These are phyloP conservation scores for Russula emetica DNA, from an alignment of 768 basidiomycete species.

Conservation along the genomic window DNA sequence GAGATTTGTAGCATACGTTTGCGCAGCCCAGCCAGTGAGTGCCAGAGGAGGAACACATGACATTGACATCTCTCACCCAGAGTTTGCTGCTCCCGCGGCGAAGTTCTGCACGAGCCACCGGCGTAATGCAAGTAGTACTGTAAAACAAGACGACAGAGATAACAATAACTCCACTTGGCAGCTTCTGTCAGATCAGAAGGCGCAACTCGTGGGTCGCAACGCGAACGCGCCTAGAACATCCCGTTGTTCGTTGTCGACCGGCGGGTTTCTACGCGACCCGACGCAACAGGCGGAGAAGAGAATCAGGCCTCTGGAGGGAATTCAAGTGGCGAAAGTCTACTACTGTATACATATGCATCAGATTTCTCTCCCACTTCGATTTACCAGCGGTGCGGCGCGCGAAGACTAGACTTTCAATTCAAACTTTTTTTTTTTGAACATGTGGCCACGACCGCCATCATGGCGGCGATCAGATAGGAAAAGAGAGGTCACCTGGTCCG, in stretches of 20 bases:
- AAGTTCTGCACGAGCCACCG: background rate
- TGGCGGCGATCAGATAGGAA: background rate
- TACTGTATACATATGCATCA: too few relatives aligned
- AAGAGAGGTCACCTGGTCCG: constrained; percentile 8
- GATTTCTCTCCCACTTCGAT: too few relatives aligned
- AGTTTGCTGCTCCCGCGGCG: too few relatives aligned
- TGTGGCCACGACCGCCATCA: background rate
- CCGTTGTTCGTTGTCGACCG: background rate
- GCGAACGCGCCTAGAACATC: too few relatives aligned
- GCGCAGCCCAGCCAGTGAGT: background rate
- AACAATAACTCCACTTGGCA: background rate
- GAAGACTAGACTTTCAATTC: too few relatives aligned
- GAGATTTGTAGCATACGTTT: background rate
- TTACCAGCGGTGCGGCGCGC: background rate
- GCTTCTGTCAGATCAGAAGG: too few relatives aligned
- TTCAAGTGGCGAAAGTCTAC: too few relatives aligned
- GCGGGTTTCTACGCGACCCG: background rate
- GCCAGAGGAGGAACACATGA: background rate
- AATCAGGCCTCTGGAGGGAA: too few relatives aligned
- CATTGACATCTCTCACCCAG: background rate
- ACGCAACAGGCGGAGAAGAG: too few relatives aligned
- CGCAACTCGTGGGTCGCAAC: too few relatives aligned
- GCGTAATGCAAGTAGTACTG: background rate
- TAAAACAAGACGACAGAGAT: background rate
- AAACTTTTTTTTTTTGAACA: too few relatives aligned